Evolutionary conservation across 345 rosid genomes (phyloP), one percentile per base, ranked within the genome.

Genomic region (Sonneratia caseolaris): DNA sequence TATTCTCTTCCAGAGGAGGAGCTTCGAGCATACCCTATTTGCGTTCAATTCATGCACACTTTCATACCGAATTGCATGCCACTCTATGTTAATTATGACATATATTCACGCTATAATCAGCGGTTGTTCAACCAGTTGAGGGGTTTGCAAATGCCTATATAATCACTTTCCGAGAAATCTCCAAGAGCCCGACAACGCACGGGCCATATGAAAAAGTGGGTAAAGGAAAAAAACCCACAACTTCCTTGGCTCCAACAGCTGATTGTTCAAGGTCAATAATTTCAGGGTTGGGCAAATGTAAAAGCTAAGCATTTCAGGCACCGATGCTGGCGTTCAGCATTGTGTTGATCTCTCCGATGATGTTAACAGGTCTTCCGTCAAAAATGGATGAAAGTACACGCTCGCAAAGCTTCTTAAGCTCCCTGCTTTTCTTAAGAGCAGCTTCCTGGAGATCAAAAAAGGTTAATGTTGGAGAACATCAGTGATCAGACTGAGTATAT

Each of bases 331-430:
- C 79, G 80, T 76, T 90, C 87, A 95, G 76, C 76, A 95, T 73
- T 45, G 99, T 79, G 75, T 88, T 95, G 78, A 95, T 92, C 85
- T 92, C 97, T 75, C 99, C 99, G 38, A 93, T 92, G 75, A 95
- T 86, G 77, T 95, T 84, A 64, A 92, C 99, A 15, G 99, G 99
- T 75, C 99, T 87, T 79, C 99, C 99, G 42, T 95, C 96, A 71
- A 92, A 95, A 78, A 92, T 79, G 74, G 97, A 82, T 19, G 99
- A 90, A 61, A 92, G 92, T n/a, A 90, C 84, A 43, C 82, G 86
- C 84, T 90, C 99, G 24, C 97, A 86, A 27, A 90, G 84, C 77
- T 85, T 89, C 87, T 95, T 95, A 75, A 92, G 87, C 82, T 87
- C 92, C 83, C 91, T 86, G 78, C 93, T 87, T 86, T 89, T 90